Base-by-base conservation (phyloP, 23 red algal species). In the Pyropia haitanensis region DNA sequence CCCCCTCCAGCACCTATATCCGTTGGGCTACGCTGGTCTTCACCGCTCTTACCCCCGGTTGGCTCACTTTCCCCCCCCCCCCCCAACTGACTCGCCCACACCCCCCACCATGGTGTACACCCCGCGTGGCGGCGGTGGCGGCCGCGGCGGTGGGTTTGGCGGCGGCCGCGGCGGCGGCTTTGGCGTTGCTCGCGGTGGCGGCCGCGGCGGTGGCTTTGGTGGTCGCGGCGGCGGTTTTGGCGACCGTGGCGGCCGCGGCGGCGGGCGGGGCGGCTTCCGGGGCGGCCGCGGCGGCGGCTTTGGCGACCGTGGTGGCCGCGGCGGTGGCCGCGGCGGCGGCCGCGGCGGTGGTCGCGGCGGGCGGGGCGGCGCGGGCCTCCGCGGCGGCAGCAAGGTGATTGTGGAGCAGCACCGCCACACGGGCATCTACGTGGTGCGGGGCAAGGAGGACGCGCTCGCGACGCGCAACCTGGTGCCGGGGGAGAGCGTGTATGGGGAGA, bases 401-500 rank as follows among this genome's bases (percentile, higher is more conserved):
- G 78, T 98, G 1, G 94, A 98, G 56, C 85, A 79, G 28, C 83
- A 88, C 61, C 75, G 94, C 48, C 80, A 90, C 65, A 65, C 80
- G 15, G 85, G 85, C n/a, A 85, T 98, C 61, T 98, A 88, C 65
- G 62, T 91, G 18, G 86, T 81, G 5, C 79, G 79, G 23, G 94
- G 94, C 18, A 98, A 98, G 59, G 94, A 98, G 30, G 94, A 98
- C 56, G 79, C 94, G 31, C 67, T 98, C 18, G 85, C 76, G 19
- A 98, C 94, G 18, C 68, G 81, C 51, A 98, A 98, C 59, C 69
- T 98, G 71, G 81, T 90, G 6, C 62, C 85, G 14, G 94, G 94
- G 14, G 94, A 98, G 30, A 77, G 72, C 27, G 94, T 98, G 5
- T 98, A 98, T 53, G 94, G 94, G 14, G 94, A 98, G 69, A 98